Base-by-base conservation (phyloP, 2,329 filamentous ascomycete genomes). In the Sarocladium brachiariae region DNA sequence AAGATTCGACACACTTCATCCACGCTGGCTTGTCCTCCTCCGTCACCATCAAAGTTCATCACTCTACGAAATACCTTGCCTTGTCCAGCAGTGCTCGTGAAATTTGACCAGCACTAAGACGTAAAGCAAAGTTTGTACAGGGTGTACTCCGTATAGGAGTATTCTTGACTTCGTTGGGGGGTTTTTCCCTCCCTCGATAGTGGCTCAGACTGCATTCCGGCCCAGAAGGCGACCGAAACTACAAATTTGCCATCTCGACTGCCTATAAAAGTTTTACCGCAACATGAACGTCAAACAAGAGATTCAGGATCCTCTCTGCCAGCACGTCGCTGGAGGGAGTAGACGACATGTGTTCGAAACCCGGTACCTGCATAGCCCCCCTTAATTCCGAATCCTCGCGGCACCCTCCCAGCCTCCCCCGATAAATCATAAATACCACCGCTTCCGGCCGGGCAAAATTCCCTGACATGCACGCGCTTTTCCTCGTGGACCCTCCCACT, bases 381-480 rank as follows among this genome's bases (percentile, higher is more conserved):
- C 43, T 27, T 47, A 47, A n/a, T 4, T n/a, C 24, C 25, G 5
- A 47, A 47, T 8, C 43, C 43, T 47, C 43, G 43, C 43, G 13
- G 5, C 58, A 57, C 58, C 60, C 60, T 55, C 61, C 61, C 56
- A 57, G 46, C 35, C 49, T 58, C 57, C 67, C 66, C 67, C 67
- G 67, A 58, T 70, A 70, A 58, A 67, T 70, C 68, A 71, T 71
- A 71, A 71, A 70, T 71, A 70, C 65, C 65, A 69, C 64, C 59
- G 67, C 68, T 67, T 68, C 68, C 69, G 61, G 65, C 66, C 66
- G 62, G 65, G 57, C 61, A 66, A 67, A 68, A 61, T 63, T 64
- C 58, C 70, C 66, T 68, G 68, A 70, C 67, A 67, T 71, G 68
- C 67, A 70, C 68, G 68, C 69, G 68, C 67, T 70, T 70, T 70